Base-by-base conservation (phyloP, 768 basidiomycete genomes). In the Hygrophorus pudorinus region DNA sequence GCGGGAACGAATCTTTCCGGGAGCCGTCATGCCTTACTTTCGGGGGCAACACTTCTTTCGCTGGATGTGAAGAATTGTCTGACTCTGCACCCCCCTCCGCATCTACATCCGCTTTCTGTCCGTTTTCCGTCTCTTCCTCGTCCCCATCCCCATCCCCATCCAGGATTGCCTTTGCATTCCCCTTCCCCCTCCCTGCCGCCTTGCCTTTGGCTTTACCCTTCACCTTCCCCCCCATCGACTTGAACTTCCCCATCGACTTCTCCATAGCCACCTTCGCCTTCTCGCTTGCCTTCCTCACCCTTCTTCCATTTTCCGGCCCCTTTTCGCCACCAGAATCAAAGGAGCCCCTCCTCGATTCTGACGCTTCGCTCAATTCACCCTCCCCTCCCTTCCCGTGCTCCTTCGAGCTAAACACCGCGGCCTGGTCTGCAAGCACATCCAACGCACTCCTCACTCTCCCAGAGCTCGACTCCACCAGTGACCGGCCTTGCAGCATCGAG, bases 361-460 rank as follows among this genome's bases (percentile, higher is more conserved):
- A 24, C 3, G 24, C 7, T 24, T 24, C 4, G 7, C 24, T 24
- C 7, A 24, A 24, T 24, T 24, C 24, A 7, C 24, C 30, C 30
- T 34, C n/a, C n/a, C 32, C 32, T 18, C 18, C 34, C 17, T n/a
- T 21, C 27, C 32, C 18, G 17, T 21, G 31, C 32, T 47, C 40
- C 17, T 42, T 34, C 17, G 47, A 48, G 27, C 47, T 43, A 29
- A 43, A 44, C 10, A 38, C 47, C 1, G 47, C 47, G 2, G 84
- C 81, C 56, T 85, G 81, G 51, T 84, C 81, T 1, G 83, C 84
- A 28, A 85, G 63, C 6, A 86, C 81, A 52, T 86, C 81, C 53
- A 86, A 62, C 5, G 78, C 83, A 48, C 75, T 75, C 48, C 60
- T 64, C 37, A 70, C 59, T 38, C 67, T 57, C n/a, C 54, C 57